Evolutionary conservation across 2,329 filamentous ascomycete genomes (phyloP).

Genomic region (Talaromyces sp.): DNA sequence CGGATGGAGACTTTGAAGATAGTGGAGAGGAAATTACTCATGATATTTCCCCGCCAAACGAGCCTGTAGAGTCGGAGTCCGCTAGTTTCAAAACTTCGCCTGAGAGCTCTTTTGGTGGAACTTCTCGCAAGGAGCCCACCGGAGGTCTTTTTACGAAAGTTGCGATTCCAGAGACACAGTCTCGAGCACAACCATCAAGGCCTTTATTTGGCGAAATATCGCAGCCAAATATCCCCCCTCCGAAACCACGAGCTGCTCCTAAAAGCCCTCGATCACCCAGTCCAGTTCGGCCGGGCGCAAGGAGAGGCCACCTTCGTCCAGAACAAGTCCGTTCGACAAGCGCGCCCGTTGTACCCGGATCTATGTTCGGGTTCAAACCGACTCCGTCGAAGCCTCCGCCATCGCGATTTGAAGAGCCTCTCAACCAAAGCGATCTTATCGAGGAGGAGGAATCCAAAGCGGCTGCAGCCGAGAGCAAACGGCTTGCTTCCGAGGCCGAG

Average conservation of each 20-base stretch:
- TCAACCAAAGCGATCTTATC: constrained; percentile 23
- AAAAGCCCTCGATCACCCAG: constrained; percentile 47
- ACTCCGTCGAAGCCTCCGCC: constrained; percentile 2
- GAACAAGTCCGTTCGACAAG: constrained; percentile 37
- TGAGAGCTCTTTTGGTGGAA: constrained; percentile 45
- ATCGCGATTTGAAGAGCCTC: constrained; percentile 17
- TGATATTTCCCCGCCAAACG: constrained; percentile 34
- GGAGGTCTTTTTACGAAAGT: constrained; percentile 42
- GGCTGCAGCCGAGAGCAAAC: constrained; percentile 31
- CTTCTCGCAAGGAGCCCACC: constrained; percentile 35
- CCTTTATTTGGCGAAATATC: constrained; percentile 46
- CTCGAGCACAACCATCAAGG: constrained; percentile 26
- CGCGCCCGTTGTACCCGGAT: constrained; percentile 36
- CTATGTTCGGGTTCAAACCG: constrained; percentile 28
- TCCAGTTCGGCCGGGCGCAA: constrained; percentile 37
- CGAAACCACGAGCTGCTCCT: constrained; percentile 29
- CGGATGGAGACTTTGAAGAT: constrained; percentile 44
- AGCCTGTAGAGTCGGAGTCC: constrained; percentile 27
- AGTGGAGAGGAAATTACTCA: constrained; percentile 47
- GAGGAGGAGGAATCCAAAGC: constrained; percentile 30
- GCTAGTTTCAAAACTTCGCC: constrained; percentile 41
- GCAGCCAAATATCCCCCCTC: constrained; percentile 38
- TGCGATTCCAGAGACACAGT: constrained; percentile 28
- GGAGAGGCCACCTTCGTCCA: constrained; percentile 29
- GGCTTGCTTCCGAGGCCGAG: constrained; percentile 33